These are phyloP conservation scores for Boletus rex-veris DNA, from an alignment of 768 basidiomycete genomes.

Conservation along the genomic window DNA sequence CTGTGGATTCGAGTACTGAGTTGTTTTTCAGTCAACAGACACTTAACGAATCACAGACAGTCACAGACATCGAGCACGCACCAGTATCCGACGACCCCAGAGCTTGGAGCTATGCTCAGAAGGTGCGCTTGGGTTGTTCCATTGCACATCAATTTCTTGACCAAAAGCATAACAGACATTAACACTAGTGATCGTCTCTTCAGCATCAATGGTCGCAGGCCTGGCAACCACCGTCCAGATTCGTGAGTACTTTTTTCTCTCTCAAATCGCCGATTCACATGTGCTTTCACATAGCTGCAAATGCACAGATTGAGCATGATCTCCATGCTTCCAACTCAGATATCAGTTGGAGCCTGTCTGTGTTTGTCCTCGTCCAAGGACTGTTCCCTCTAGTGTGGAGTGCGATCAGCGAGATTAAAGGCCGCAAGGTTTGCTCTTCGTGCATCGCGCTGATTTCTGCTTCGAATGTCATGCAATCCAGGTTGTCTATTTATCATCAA, in stretches of 20 bases:
- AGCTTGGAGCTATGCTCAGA: conserved; percentile 51
- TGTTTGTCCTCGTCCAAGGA: conserved; percentile 73
- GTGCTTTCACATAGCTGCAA: conserved; percentile 48
- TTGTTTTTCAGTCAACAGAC: neutral
- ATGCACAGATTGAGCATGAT: conserved; percentile 57
- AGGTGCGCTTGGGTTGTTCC: conserved; percentile 36
- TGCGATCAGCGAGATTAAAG: conserved; percentile 71
- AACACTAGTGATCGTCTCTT: conserved; percentile 26
- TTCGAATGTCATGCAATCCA: conserved; percentile 15
- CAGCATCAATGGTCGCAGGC: conserved; percentile 27
- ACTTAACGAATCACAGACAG: neutral
- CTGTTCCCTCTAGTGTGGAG: conserved; percentile 64
- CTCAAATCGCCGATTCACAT: neutral
- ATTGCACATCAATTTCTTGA: neutral
- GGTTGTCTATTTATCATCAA: conserved; percentile 55
- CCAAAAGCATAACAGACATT: conserved; percentile 14
- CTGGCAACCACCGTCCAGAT: conserved; percentile 27
- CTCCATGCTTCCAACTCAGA: conserved; percentile 58
- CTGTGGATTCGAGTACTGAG: neutral
- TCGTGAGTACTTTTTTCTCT: conserved; percentile 15
- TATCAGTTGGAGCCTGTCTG: conserved; percentile 64
- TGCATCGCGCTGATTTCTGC: neutral
- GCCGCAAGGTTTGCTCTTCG: conserved; percentile 51
- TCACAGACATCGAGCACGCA: conserved; percentile 35
- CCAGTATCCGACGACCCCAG: conserved; percentile 59